Evolutionary conservation across 257 asterid genomes (phyloP).

Genomic region (Primulina eburnea): DNA sequence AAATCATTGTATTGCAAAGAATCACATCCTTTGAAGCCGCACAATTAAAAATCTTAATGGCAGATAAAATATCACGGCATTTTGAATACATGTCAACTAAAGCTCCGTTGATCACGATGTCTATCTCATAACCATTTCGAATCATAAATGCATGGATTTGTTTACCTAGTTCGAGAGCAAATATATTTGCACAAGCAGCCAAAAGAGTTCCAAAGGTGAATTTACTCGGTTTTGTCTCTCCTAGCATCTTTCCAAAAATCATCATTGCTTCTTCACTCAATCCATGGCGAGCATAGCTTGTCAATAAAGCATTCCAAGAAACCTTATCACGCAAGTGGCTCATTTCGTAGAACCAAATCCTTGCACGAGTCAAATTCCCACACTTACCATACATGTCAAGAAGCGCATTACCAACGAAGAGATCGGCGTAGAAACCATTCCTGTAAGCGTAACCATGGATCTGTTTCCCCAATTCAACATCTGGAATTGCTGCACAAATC

Average conservation of each 20-base stretch:
- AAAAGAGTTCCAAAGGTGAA: slow-evolving; percentile 69
- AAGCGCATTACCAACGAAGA: slow-evolving; percentile 54
- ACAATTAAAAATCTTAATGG: slow-evolving; percentile 41
- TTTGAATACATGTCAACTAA: slow-evolving; percentile 81
- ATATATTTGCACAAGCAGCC: slow-evolving; percentile 76
- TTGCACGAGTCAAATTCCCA: slow-evolving; percentile 53
- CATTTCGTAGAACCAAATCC: slow-evolving; percentile 60
- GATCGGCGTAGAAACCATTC: slow-evolving; percentile 44
- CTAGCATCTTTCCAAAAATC: slow-evolving; percentile 53
- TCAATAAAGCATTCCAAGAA: slow-evolving; percentile 71
- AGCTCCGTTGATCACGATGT: slow-evolving; percentile 59
- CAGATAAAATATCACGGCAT: slow-evolving; percentile 54
- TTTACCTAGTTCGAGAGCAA: slow-evolving; percentile 54
- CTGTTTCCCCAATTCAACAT: slow-evolving; percentile 70
- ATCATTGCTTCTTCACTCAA: slow-evolving; percentile 59
- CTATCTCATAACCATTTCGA: slow-evolving; percentile 58
- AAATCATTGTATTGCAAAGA: slow-evolving; percentile 63
- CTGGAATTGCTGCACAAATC: slow-evolving; percentile 54
- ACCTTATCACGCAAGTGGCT: slow-evolving; percentile 50
- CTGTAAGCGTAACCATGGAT: slow-evolving; percentile 68
- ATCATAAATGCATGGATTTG: slow-evolving; percentile 72
- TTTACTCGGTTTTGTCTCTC: slow-evolving; percentile 59
- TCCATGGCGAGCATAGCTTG: slow-evolving; percentile 52
- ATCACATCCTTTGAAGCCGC: slow-evolving; percentile 49
- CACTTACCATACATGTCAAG: slow-evolving; percentile 83